Evolutionary conservation across 2,329 filamentous ascomycete species (phyloP).

Genomic region (Trichoderma atrobrunneum): DNA sequence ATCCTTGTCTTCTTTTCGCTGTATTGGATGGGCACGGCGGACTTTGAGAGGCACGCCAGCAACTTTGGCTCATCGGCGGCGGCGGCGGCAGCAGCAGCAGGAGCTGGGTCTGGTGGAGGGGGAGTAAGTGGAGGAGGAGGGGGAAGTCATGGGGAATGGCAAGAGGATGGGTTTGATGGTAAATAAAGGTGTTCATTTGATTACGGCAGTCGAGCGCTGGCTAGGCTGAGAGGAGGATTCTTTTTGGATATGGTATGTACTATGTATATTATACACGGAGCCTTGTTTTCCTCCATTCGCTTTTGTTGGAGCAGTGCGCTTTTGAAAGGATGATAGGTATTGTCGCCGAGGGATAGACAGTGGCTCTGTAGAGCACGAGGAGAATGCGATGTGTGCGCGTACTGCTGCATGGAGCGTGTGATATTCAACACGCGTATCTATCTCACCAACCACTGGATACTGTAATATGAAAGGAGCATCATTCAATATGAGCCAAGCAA

Average conservation of each 20-base stretch:
- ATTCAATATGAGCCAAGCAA: not conserved
- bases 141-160: conserved; percentile 55
- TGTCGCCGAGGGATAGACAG: not conserved
- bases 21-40: conserved; percentile 74
- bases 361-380: not conserved
- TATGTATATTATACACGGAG: conserved; percentile 8
- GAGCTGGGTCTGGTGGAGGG: conserved; percentile 32
- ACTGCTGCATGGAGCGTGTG: too few relatives aligned
- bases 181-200: conserved; percentile 23
- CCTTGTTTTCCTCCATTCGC: not conserved
- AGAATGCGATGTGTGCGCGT: not conserved
- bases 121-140: conserved; percentile 24
- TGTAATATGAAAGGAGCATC: not conserved
- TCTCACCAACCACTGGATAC: not conserved
- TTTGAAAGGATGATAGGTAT: not conserved
- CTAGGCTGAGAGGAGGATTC: not conserved
- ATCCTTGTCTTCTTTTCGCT: conserved; percentile 81
- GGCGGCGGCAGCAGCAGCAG: conserved; percentile 44
- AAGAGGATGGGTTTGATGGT: conserved; percentile 58
- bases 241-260: conserved; percentile 4
- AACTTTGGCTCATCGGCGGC: conserved; percentile 50
- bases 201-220: not conserved
- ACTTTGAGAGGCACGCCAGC: conserved; percentile 61
- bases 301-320: not conserved
- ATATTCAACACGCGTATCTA: not conserved